Evolutionary conservation across 345 rosid species (phyloP).

Genomic region (Erodium maritimum): DNA sequence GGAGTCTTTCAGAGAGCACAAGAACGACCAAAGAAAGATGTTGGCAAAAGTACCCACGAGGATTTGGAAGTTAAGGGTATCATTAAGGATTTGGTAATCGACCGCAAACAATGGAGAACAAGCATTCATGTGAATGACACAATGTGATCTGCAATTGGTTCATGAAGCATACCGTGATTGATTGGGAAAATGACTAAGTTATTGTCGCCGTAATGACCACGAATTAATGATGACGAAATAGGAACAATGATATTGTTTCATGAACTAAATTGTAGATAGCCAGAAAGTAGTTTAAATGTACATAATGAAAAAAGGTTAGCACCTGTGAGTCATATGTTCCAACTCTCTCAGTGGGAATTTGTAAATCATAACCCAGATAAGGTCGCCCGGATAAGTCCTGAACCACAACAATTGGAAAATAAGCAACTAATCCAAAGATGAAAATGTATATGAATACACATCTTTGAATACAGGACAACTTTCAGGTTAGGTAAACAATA

Average conservation of each 20-base stretch:
- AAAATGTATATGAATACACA: neutral
- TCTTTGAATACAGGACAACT: neutral
- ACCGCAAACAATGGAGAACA: too few relatives aligned
- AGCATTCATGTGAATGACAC: too few relatives aligned
- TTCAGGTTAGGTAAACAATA: neutral
- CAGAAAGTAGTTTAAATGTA: neutral
- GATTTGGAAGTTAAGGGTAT: too few relatives aligned
- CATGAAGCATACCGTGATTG: too few relatives aligned
- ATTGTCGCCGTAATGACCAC: neutral
- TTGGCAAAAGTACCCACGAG: too few relatives aligned
- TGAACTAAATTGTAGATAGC: neutral
- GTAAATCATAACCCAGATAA: constrained; percentile 57
- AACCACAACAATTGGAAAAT: constrained; percentile 7
- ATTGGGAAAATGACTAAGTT: too few relatives aligned
- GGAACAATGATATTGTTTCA: neutral
- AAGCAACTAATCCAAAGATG: neutral
- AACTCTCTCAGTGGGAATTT: constrained; percentile 70
- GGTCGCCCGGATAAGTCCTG: constrained; percentile 92
- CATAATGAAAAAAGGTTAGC: constrained; percentile 5
- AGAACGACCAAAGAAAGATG: too few relatives aligned
- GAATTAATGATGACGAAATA: neutral
- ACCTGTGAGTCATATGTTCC: constrained; percentile 92
- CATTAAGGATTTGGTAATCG: too few relatives aligned
- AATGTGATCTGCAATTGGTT: too few relatives aligned
- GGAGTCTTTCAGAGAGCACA: too few relatives aligned